phyloP scores from a whole-genome alignment of 768 basidiomycete species.

The Boletus subparvulus region DNA sequence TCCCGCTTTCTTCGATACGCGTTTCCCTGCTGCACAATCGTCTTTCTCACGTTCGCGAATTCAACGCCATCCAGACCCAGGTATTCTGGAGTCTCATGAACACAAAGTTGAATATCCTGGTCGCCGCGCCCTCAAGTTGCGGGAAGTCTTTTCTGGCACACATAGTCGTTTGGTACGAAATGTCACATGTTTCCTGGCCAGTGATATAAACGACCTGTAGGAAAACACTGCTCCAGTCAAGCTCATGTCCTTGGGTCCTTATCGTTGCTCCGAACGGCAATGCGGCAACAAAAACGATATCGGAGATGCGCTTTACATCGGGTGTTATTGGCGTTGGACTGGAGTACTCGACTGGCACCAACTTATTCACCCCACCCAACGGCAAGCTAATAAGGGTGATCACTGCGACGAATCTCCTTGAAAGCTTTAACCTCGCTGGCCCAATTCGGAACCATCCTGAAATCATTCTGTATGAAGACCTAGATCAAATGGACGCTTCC shows the following conservation, averaged over 20 bases:
- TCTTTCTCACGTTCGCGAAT: conserved; percentile 44
- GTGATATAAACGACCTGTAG: conserved; percentile 39
- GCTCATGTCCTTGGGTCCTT: conserved; percentile 54
- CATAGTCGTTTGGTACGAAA: conserved; percentile 67
- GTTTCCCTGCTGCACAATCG: conserved; percentile 44
- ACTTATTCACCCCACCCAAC: conserved; percentile 37
- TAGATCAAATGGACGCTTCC: conserved; percentile 75
- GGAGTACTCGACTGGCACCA: conserved; percentile 30
- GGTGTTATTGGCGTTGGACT: conserved; percentile 40
- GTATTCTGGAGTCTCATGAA: conserved; percentile 78
- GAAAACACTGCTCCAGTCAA: conserved; percentile 47
- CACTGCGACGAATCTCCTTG: conserved; percentile 53
- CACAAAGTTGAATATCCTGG: conserved; percentile 62
- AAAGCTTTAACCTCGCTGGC: conserved; percentile 37
- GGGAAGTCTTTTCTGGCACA: conserved; percentile 81
- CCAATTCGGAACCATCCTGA: conserved; percentile 42
- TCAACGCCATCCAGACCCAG: conserved; percentile 91
- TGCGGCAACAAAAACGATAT: conserved; percentile 52
- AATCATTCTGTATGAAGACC: conserved; percentile 77
- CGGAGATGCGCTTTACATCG: conserved; percentile 49
- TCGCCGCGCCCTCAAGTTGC: conserved; percentile 77
- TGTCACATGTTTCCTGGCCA: neutral
- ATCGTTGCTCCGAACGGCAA: conserved; percentile 61
- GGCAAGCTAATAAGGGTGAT: conserved; percentile 54
- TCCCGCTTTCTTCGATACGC: conserved; percentile 56